These are phyloP conservation scores for Aspergillus bridgeri DNA, from an alignment of 495 filamentous ascomycete genomes.

Conservation along the genomic window DNA sequence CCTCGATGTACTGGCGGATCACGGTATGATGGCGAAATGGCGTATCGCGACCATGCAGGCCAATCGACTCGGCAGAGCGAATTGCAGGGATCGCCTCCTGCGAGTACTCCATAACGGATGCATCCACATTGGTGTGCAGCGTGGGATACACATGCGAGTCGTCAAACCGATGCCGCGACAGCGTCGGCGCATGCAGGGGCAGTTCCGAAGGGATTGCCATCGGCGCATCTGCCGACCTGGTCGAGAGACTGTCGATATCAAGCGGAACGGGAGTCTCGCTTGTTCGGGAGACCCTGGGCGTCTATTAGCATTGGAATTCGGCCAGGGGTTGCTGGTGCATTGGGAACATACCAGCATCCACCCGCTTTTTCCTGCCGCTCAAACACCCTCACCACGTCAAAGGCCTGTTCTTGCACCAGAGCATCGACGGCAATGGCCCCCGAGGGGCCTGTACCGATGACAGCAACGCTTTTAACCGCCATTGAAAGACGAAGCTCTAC, in stretches of 20 bases:
- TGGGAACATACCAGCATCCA: constrained; percentile 50
- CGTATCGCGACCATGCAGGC: constrained; percentile 33
- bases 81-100: constrained; percentile 33
- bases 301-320: background rate
- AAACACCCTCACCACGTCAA: constrained; percentile 56
- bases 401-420: constrained; percentile 51
- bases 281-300: constrained; percentile 41
- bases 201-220: constrained; percentile 43
- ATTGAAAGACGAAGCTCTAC: background rate
- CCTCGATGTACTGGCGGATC: constrained; percentile 38
- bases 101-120: constrained; percentile 38
- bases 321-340: background rate
- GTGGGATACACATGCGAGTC: constrained; percentile 42
- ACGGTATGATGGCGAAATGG: constrained; percentile 39
- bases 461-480: constrained; percentile 48
- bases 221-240: constrained; percentile 47
- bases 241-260: constrained; percentile 39
- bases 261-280: constrained; percentile 26
- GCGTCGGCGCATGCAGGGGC: constrained; percentile 42
- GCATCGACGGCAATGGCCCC: constrained; percentile 59
- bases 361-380: constrained; percentile 56
- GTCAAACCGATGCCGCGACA: constrained; percentile 43
- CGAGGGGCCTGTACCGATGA: constrained; percentile 57
- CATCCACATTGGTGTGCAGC: constrained; percentile 41
- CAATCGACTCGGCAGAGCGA: constrained; percentile 35